A percentile compares a stretch with the other conserved stretches of the same genome.
Conservation (phyloP, 352 stramenopile genomes). For the Paralagenidium karlingii region DNA sequence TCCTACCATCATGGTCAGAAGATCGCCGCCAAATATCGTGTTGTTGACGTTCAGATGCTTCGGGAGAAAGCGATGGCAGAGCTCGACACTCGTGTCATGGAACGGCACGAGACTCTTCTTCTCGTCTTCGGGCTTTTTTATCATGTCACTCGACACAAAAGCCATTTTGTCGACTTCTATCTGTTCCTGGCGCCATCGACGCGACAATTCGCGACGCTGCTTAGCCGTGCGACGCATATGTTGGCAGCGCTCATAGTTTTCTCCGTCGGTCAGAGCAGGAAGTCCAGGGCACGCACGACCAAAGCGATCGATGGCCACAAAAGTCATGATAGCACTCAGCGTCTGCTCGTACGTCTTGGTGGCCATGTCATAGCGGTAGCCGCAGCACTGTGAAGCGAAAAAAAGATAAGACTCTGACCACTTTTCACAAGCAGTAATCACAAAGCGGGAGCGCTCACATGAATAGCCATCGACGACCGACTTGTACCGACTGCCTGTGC, state of each 20-base stretch:
- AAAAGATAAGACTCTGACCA: too few relatives aligned
- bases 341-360: constrained; percentile 30
- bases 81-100: constrained; percentile 45
- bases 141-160: constrained; percentile 45
- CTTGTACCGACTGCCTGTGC: constrained; percentile 29
- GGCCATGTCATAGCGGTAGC: constrained; percentile 27
- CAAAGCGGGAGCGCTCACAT: constrained; percentile 16
- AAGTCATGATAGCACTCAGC: constrained; percentile 43
- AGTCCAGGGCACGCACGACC: constrained; percentile 20
- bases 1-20: constrained; percentile 45
- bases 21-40: constrained; percentile 51
- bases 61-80: constrained; percentile 59
- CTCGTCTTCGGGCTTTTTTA: constrained; percentile 18
- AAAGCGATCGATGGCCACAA: constrained; percentile 47
- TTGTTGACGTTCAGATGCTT: constrained; percentile 61
- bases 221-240: constrained; percentile 24
- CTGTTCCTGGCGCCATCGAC: constrained; percentile 26
- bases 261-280: constrained; percentile 25
- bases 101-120: constrained; percentile 31
- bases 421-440: not conserved
- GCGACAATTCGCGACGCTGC: constrained; percentile 21
- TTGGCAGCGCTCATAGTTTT: constrained; percentile 20
- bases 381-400: constrained; percentile 6
- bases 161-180: constrained; percentile 24
- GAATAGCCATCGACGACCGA: constrained; percentile 37